Base-by-base conservation (phyloP, 2,329 filamentous ascomycete genomes). In the Arthrobotrys musiformis region DNA sequence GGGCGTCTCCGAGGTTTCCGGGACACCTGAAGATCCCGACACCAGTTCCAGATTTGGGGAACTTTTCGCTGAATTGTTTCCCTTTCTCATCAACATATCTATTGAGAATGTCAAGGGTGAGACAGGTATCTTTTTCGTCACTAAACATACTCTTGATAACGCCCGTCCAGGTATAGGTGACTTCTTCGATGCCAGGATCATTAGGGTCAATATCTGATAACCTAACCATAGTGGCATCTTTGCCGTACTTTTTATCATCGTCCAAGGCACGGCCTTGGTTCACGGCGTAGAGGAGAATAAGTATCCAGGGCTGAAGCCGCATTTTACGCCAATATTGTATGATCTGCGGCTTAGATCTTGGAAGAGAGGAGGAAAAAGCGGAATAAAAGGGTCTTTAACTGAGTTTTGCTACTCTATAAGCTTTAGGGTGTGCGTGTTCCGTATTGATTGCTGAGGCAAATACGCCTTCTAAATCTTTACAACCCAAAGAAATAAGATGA, bases 121-220 rank as follows among this genome's bases (percentile, higher is more conserved):
- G 68, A 17, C 68, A 72, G 3, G 37, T 40, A 50, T 73, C 48
- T 22, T 30, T 66, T 11, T 66, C 61, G n/a, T 73, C 61, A 22
- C 28, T 26, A 28, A 66, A 67, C 50, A 67, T 58, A 40, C 60
- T 61, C 30, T 61, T 68, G 50, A 77, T 70, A 4, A 64, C 48
- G 5, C 73, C 73, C 13, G 24, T 17, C 73, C 73, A 77, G 6
- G n/a, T 8, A 15, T n/a, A 52, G 13, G 35, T 30, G 0, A 26
- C 22, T 4, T 54, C 58, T 0, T 30, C 48, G 9, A 22, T 1
- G 13, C 17, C 4, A 6, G 22, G 33, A 2, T 7, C 17, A n/a
- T 58, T 58, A 7, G 33, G 30, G 19, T 58, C 11, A n/a, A 13
- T n/a, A 6, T 8, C 6, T 1, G 26, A 37, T 8, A 58, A 13